Percentiles rank a stretch among this genome's conserved stretches.
Evolutionary conservation across 116 monocot species (phyloP).

Genomic region (Posidonia oceanica): DNA sequence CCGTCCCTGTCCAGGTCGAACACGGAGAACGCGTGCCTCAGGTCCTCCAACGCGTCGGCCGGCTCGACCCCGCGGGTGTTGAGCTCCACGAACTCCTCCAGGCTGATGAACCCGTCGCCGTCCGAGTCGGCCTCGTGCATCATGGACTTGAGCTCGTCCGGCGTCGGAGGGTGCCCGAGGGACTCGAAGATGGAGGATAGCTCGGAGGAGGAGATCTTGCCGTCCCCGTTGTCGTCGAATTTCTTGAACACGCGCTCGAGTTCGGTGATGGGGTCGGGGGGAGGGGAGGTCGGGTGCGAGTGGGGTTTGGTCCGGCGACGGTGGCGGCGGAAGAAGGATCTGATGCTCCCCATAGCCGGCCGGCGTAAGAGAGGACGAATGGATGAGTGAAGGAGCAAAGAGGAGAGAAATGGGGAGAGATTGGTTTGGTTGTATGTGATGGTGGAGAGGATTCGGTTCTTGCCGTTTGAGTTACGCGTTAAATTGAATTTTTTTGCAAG

Average conservation of each 20-base stretch:
- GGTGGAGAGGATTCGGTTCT: too few relatives aligned
- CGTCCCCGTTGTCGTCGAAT: constrained; percentile 52
- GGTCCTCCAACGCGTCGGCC: constrained; percentile 27
- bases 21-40: constrained; percentile 22
- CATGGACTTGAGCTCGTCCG: constrained; percentile 30
- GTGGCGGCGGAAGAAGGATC: too few relatives aligned
- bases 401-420: too few relatives aligned
- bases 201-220: constrained; percentile 50
- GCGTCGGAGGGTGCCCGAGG: constrained; percentile 19
- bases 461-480: too few relatives aligned
- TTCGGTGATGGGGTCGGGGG: neutral
- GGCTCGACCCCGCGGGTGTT: constrained; percentile 9
- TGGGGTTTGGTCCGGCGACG: neutral
- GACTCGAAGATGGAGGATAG: constrained; percentile 28
- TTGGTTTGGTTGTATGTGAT: too few relatives aligned
- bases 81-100: constrained; percentile 39
- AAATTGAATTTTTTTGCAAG: too few relatives aligned
- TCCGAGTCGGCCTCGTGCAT: constrained; percentile 48
- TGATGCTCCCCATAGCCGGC: too few relatives aligned
- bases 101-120: constrained; percentile 46
- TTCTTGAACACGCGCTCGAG: constrained; percentile 44
- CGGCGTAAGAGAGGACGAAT: too few relatives aligned
- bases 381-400: too few relatives aligned
- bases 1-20: constrained; percentile 50
- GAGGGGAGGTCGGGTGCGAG: neutral